A percentile compares a stretch with the other conserved stretches of the same genome.
phyloP scores from a whole-genome alignment of 768 basidiomycete genomes.

The Calocybe gangraenosa region DNA sequence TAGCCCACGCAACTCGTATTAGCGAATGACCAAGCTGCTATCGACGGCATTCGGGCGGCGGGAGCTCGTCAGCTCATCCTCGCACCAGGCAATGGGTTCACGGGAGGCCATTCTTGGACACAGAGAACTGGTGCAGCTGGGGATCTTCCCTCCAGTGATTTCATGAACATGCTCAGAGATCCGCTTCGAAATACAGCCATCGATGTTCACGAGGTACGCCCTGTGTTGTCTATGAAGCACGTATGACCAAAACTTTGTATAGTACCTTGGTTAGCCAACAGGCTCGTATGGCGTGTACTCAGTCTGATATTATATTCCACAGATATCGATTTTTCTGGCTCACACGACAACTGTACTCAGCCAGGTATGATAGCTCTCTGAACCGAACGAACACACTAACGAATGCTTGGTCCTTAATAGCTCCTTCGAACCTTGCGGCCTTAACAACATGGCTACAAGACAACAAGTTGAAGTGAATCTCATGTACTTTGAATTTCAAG shows the following conservation, averaged over 20 bases:
- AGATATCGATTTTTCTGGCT: slow-evolving; percentile 41
- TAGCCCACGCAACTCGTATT: slow-evolving; percentile 39
- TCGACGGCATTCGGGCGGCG: slow-evolving; percentile 35
- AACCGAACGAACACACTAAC: neutral
- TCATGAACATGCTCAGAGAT: slow-evolving; percentile 36
- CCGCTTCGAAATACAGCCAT: slow-evolving; percentile 40
- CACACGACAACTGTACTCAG: slow-evolving; percentile 37
- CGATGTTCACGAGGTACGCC: slow-evolving; percentile 40
- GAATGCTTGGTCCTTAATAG: slow-evolving; percentile 8
- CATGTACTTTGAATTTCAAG: neutral
- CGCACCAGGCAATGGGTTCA: slow-evolving; percentile 43
- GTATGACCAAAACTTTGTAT: neutral
- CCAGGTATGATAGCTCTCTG: slow-evolving; percentile 25
- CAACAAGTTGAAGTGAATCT: slow-evolving; percentile 34
- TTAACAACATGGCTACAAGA: slow-evolving; percentile 39
- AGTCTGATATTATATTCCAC: neutral
- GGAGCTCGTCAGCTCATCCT: slow-evolving; percentile 40
- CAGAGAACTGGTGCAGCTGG: slow-evolving; percentile 28
- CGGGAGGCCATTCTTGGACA: slow-evolving; percentile 41
- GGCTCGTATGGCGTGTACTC: too few species aligned
- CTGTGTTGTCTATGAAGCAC: neutral
- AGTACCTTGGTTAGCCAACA: slow-evolving; percentile 7
- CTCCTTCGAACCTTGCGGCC: slow-evolving; percentile 36
- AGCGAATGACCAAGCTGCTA: slow-evolving; percentile 39
- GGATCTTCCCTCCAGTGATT: slow-evolving; percentile 37